phyloP scores from a whole-genome alignment of 2,329 filamentous ascomycete genomes.

The Pseudogymnoascus sp. region DNA sequence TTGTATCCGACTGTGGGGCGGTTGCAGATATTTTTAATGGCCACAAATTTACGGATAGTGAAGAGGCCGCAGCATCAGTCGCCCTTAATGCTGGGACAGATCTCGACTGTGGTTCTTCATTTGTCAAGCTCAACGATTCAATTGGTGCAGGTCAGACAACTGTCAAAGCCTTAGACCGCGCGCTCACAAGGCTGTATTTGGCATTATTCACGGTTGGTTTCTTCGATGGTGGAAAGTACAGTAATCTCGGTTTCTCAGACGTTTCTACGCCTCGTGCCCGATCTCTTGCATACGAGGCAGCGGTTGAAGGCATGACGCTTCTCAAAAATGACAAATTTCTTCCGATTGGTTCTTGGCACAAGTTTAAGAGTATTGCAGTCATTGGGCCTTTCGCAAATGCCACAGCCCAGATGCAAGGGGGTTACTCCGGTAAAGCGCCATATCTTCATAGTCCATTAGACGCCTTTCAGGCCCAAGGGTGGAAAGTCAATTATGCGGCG shows the following conservation, averaged over 20 bases:
- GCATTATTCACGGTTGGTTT: conserved; percentile 48
- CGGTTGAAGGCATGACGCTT: conserved; percentile 20
- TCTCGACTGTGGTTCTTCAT: background rate
- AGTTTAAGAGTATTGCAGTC: conserved; percentile 15
- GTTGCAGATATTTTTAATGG: conserved; percentile 41
- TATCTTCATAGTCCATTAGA: conserved; percentile 28
- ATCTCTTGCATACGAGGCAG: conserved; percentile 18
- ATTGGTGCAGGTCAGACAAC: conserved; percentile 33
- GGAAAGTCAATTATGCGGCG: conserved; percentile 29
- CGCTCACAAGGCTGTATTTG: conserved; percentile 44
- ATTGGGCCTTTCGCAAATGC: conserved; percentile 20
- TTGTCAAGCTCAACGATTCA: conserved; percentile 10
- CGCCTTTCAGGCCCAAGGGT: conserved; percentile 35
- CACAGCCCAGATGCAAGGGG: conserved; percentile 22
- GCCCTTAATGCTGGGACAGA: conserved; percentile 1
- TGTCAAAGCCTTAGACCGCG: conserved; percentile 38
- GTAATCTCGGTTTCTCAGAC: conserved; percentile 41
- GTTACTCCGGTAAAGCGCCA: conserved; percentile 18
- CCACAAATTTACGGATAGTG: background rate
- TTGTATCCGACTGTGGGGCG: conserved; percentile 59
- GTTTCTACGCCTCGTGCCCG: conserved; percentile 16
- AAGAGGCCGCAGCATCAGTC: background rate
- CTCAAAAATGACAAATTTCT: conserved; percentile 21
- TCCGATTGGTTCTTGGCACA: conserved; percentile 12
- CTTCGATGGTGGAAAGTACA: conserved; percentile 47